phyloP scores from a whole-genome alignment of 345 rosid genomes.

The Hibiscus trionum region DNA sequence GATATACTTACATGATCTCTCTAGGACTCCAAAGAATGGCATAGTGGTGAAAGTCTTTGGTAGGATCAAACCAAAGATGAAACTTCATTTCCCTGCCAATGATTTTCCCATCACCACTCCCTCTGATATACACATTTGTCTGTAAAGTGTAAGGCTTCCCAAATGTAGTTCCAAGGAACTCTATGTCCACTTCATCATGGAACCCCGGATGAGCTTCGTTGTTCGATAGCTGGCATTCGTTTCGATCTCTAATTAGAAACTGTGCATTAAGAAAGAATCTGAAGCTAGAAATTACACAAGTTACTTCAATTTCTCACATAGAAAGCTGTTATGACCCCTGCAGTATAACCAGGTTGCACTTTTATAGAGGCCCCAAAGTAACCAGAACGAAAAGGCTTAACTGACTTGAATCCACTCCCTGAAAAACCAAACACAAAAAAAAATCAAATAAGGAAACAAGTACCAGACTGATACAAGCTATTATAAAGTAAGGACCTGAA shows the following conservation, averaged over 20 bases:
- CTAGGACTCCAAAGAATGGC: conserved; percentile 87
- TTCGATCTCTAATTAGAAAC: not conserved
- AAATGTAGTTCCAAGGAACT: conserved; percentile 90
- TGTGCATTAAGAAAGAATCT: not conserved
- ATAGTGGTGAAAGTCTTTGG: conserved; percentile 69
- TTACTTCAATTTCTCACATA: conserved; percentile 47
- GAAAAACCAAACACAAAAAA: conserved; percentile 9
- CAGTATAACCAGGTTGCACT: conserved; percentile 91
- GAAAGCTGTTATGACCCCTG: conserved; percentile 90
- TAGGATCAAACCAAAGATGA: conserved; percentile 96
- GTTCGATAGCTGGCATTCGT: conserved; percentile 61
- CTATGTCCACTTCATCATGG: conserved; percentile 96
- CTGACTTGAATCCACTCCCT: conserved; percentile 97
- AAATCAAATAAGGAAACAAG: not conserved
- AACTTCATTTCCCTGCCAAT: conserved; percentile 95
- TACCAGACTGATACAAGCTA: not conserved
- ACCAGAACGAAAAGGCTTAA: conserved; percentile 77
- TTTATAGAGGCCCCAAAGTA: conserved; percentile 85
- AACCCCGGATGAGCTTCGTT: conserved; percentile 79
- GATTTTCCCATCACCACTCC: conserved; percentile 88
- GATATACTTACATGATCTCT: conserved; percentile 75
- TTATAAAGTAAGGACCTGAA: conserved; percentile 40
- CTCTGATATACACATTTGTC: conserved; percentile 89
- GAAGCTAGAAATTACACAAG: not conserved
- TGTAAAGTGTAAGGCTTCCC: conserved; percentile 91